These are phyloP conservation scores for Umbelopsis sp. DNA, from an alignment of 371 early-diverging fungal genomes.

Conservation along the genomic window DNA sequence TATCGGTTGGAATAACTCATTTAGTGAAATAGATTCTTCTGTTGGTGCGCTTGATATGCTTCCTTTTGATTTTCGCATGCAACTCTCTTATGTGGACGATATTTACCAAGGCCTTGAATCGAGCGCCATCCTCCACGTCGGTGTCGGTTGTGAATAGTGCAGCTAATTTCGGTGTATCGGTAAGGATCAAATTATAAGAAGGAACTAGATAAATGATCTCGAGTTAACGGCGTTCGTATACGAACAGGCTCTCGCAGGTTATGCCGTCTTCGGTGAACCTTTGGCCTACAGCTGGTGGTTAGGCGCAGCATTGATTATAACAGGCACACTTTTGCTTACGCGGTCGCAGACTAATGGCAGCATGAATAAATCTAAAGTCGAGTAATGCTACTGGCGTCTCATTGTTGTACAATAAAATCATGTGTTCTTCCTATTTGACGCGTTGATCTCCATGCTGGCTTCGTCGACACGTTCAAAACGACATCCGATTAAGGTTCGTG, in stretches of 20 bases:
- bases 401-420: too few relatives aligned
- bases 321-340: slow-evolving; percentile 60
- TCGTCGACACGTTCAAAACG: too few relatives aligned
- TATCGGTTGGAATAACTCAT: background rate
- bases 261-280: slow-evolving; percentile 68
- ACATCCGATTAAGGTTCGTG: too few relatives aligned
- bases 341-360: slow-evolving; percentile 34
- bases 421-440: too few relatives aligned
- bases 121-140: slow-evolving; percentile 68
- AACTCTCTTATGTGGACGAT: slow-evolving; percentile 84
- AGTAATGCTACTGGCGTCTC: background rate
- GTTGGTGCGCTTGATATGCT: slow-evolving; percentile 53
- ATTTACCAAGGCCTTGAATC: slow-evolving; percentile 78
- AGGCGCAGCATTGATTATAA: slow-evolving; percentile 73
- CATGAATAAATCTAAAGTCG: slow-evolving; percentile 21
- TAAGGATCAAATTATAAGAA: slow-evolving; percentile 28
- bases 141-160: slow-evolving; percentile 77
- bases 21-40: background rate
- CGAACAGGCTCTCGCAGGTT: slow-evolving; percentile 65
- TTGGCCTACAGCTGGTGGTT: slow-evolving; percentile 77
- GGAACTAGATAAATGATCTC: background rate
- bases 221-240: background rate
- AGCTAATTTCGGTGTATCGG: slow-evolving; percentile 73
- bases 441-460: too few relatives aligned
- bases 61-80: slow-evolving; percentile 62